phyloP scores from a whole-genome alignment of 441 rosid genomes.

The Brassica balearica region DNA sequence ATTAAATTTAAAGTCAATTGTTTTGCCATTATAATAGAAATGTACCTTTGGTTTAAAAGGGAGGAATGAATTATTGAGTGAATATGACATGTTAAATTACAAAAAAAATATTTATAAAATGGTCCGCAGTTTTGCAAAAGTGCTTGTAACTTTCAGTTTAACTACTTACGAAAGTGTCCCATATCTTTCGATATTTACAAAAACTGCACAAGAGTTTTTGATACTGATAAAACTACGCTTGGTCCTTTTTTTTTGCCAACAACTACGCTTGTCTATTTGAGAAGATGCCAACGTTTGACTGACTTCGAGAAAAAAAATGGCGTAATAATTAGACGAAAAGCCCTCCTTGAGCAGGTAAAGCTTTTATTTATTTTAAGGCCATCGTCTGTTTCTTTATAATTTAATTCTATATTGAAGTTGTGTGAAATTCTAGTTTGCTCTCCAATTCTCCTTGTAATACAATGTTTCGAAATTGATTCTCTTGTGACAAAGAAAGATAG shows the following conservation, averaged over 20 bases:
- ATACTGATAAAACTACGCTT: not conserved
- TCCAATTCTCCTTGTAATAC: slow-evolving; percentile 10
- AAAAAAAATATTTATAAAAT: not conserved
- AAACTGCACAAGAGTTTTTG: not conserved
- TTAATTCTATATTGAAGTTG: slow-evolving; percentile 16
- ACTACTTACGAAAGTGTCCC: not conserved
- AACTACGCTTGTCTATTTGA: not conserved
- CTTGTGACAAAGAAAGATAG: slow-evolving; percentile 16
- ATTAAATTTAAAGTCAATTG: not conserved
- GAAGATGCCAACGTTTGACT: slow-evolving; percentile 2
- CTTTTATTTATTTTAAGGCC: not conserved
- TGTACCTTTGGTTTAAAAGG: not conserved
- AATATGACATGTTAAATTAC: not conserved
- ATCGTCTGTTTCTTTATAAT: slow-evolving; percentile 7
- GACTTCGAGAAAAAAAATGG: not conserved
- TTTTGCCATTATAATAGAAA: not conserved
- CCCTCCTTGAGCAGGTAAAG: not conserved
- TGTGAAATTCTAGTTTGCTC: slow-evolving; percentile 13
- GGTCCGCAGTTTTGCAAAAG: not conserved
- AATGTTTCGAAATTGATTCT: not conserved
- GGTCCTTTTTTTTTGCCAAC: too few species aligned
- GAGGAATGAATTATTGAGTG: slow-evolving; percentile 3
- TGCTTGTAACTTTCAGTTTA: not conserved
- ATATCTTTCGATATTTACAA: not conserved
- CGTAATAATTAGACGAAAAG: not conserved